These are phyloP conservation scores for Austroboletus niveus DNA, from an alignment of 1,284 basidiomycete species.

Conservation along the genomic window DNA sequence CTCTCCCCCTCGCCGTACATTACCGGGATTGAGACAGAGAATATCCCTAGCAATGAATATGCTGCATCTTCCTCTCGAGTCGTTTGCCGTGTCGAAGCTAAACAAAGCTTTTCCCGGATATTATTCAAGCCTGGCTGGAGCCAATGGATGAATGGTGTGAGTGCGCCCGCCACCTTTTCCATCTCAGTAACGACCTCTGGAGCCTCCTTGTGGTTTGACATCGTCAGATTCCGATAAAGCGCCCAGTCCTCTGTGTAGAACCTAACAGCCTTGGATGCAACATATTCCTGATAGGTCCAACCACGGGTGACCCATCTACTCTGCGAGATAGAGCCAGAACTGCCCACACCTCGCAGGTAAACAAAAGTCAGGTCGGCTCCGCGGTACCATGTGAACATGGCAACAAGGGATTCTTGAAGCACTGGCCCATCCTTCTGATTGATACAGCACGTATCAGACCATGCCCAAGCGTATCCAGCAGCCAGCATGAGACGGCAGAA, in stretches of 20 bases:
- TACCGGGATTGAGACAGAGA: not conserved
- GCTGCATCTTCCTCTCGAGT: not conserved
- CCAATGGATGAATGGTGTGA: not conserved
- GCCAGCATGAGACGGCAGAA: not conserved
- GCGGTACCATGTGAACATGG: not conserved
- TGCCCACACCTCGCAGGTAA: not conserved
- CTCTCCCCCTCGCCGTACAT: not conserved
- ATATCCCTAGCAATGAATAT: not conserved
- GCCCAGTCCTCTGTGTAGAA: not conserved
- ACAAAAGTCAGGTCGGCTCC: not conserved
- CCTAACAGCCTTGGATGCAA: not conserved
- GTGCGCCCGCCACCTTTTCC: not conserved
- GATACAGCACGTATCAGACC: not conserved
- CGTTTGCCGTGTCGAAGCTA: not conserved
- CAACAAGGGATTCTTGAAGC: not conserved
- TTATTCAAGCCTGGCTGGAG: not conserved
- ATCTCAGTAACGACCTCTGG: not conserved
- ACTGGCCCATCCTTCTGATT: not conserved
- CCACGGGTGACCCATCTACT: constrained; percentile 3
- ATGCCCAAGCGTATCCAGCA: not conserved
- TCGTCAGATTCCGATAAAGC: not conserved
- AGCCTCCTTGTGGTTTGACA: not conserved
- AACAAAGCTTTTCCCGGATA: not conserved
- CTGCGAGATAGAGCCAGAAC: not conserved
- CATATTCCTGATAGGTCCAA: not conserved